Evolutionary conservation across 495 filamentous ascomycete genomes (phyloP).

Genomic region (Xylaria sp.): DNA sequence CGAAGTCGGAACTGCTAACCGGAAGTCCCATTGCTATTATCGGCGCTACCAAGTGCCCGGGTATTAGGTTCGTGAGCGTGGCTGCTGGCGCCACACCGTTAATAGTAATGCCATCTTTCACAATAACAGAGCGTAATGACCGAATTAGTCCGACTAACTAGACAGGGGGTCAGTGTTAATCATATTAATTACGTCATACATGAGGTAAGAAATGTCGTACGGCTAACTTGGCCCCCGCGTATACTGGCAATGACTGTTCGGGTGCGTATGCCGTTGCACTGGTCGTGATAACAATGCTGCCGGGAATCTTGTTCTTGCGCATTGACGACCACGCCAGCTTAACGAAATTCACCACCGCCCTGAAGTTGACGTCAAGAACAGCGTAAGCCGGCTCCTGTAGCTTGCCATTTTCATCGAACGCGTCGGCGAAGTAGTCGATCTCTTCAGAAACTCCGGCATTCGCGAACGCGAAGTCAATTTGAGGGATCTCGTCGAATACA

Average conservation of each 20-base stretch:
- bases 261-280: constrained; percentile 48
- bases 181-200: no score
- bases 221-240: constrained; percentile 36
- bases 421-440: constrained; percentile 36
- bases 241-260: constrained; percentile 43
- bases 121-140: constrained; percentile 35
- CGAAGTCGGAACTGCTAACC: constrained; percentile 38
- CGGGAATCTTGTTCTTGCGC: constrained; percentile 23
- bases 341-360: constrained; percentile 34
- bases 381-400: constrained; percentile 33
- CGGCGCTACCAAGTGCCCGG: constrained; percentile 33
- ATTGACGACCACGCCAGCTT: constrained; percentile 39
- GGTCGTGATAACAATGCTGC: constrained; percentile 46
- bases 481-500: constrained; percentile 16
- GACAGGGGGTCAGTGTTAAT: no score
- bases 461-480: constrained; percentile 40
- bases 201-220: no score
- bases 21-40: constrained; percentile 39
- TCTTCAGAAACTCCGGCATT: constrained; percentile 42
- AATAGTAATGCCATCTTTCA: constrained; percentile 40
- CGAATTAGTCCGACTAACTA: constrained; percentile 25
- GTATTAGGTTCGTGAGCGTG: constrained; percentile 40
- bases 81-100: constrained; percentile 44
- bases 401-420: constrained; percentile 23
- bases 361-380: constrained; percentile 41